phyloP scores from a whole-genome alignment of 2,329 filamentous ascomycete species.

The Polytolypa hystricis region DNA sequence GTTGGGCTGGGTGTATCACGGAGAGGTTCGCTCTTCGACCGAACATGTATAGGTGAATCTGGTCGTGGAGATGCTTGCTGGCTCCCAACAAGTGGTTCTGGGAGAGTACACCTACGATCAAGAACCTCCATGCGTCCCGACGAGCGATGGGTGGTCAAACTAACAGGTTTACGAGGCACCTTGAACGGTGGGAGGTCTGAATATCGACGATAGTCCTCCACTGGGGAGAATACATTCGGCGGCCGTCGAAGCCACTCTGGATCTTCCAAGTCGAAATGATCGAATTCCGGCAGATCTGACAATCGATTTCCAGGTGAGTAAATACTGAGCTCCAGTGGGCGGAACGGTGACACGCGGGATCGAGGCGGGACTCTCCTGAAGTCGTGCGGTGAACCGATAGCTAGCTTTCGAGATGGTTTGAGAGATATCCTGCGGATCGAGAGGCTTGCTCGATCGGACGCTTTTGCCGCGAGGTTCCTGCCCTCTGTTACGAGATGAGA shows the following conservation, averaged over 20 bases:
- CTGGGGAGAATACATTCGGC: conserved; percentile 22
- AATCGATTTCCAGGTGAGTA: conserved; percentile 33
- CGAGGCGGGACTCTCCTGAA: conserved; percentile 26
- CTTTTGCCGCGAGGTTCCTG: conserved; percentile 26
- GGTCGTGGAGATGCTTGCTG: conserved; percentile 8
- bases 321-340: conserved; percentile 38
- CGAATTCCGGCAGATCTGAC: conserved; percentile 36
- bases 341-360: conserved; percentile 19
- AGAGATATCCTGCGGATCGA: conserved; percentile 25
- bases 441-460: conserved; percentile 32
- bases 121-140: conserved; percentile 16
- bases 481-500: conserved; percentile 31
- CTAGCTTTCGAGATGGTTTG: conserved; percentile 20
- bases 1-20: too few species aligned
- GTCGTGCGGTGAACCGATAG: conserved; percentile 33
- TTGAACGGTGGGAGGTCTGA: conserved; percentile 13
- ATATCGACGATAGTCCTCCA: conserved; percentile 2
- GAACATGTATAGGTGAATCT: not conserved
- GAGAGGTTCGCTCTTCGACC: conserved; percentile 5
- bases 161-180: conserved; percentile 27
- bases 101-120: conserved; percentile 14
- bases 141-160: conserved; percentile 20
- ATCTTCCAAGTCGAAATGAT: conserved; percentile 25
- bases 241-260: conserved; percentile 20
- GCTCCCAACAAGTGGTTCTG: conserved; percentile 23